Conservation (phyloP, 139 green algal species). For the Haematococcus lacustris region DNA sequence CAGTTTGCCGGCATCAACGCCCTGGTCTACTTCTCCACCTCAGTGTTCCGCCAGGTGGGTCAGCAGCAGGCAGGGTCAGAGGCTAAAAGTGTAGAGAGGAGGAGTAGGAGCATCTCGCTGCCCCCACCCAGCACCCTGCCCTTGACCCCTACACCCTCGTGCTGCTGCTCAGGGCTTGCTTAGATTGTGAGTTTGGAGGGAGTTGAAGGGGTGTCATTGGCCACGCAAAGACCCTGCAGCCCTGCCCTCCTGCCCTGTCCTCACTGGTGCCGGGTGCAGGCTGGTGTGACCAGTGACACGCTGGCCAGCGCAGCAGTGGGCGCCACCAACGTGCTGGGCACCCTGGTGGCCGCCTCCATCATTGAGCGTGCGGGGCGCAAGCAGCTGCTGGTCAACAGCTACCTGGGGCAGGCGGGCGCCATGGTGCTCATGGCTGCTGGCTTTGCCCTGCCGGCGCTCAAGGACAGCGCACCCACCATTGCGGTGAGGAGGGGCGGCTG, state of each 20-base stretch:
- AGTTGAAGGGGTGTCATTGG: too few species aligned
- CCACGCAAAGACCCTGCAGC: too few species aligned
- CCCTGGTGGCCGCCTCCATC: constrained; percentile 62
- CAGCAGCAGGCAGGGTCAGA: too few species aligned
- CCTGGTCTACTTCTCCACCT: constrained; percentile 88
- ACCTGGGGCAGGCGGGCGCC: constrained; percentile 59
- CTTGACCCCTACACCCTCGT: too few species aligned
- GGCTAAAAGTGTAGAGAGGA: too few species aligned
- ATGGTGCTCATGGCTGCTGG: constrained; percentile 74
- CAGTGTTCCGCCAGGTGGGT: constrained; percentile 86
- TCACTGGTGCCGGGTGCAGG: constrained; percentile 36
- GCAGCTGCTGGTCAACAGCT: constrained; percentile 73
- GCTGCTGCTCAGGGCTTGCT: too few species aligned
- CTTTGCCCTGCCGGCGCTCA: constrained; percentile 24
- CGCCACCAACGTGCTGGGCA: constrained; percentile 72
- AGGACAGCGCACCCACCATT: not conserved
- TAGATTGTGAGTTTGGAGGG: too few species aligned
- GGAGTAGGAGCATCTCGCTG: too few species aligned
- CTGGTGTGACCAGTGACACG: constrained; percentile 73
- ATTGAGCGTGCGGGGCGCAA: constrained; percentile 81
- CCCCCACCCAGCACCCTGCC: too few species aligned
- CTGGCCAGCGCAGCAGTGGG: constrained; percentile 83
- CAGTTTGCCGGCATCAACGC: constrained; percentile 94
- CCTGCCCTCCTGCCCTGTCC: too few species aligned
- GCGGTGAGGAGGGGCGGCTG: too few species aligned